Conservation (phyloP, 768 basidiomycete species). For the Naganishia kalamii region DNA sequence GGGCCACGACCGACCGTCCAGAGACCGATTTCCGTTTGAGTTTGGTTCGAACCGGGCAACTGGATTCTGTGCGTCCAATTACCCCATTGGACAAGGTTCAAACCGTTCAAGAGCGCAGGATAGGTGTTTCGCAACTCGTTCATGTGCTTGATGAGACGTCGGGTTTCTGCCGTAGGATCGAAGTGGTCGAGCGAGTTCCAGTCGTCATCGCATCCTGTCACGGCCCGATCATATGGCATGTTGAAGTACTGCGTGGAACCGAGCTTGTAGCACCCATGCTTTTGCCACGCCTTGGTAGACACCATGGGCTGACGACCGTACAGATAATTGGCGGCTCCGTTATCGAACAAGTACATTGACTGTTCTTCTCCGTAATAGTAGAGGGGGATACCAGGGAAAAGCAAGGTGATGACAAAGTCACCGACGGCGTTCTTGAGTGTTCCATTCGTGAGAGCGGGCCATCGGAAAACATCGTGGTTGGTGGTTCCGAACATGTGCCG, state of each 20-base stretch:
- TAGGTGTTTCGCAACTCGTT: constrained; percentile 63
- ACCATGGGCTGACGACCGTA: constrained; percentile 93
- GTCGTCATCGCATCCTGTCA: constrained; percentile 77
- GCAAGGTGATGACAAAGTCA: constrained; percentile 67
- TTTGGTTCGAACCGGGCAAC: constrained; percentile 76
- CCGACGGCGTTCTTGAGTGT: constrained; percentile 68
- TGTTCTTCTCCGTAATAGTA: constrained; percentile 90
- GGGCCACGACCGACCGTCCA: constrained; percentile 72
- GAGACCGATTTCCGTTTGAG: constrained; percentile 76
- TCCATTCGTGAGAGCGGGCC: constrained; percentile 82
- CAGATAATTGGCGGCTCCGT: constrained; percentile 84
- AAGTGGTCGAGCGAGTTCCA: constrained; percentile 94
- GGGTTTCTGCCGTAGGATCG: constrained; percentile 74
- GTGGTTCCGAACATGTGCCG: constrained; percentile 85
- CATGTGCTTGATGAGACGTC: constrained; percentile 69
- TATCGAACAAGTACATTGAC: constrained; percentile 73
- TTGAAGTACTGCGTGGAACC: constrained; percentile 92
- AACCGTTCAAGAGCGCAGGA: constrained; percentile 76
- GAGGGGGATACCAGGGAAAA: constrained; percentile 84
- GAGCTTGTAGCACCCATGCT: constrained; percentile 83
- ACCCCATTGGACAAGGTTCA: constrained; percentile 70
- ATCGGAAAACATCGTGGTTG: constrained; percentile 91
- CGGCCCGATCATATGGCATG: constrained; percentile 70
- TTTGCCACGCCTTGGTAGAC: constrained; percentile 74
- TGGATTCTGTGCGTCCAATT: constrained; percentile 76